Evolutionary conservation across 2,329 filamentous ascomycete genomes (phyloP).

Genomic region (Cercospora berteroae): DNA sequence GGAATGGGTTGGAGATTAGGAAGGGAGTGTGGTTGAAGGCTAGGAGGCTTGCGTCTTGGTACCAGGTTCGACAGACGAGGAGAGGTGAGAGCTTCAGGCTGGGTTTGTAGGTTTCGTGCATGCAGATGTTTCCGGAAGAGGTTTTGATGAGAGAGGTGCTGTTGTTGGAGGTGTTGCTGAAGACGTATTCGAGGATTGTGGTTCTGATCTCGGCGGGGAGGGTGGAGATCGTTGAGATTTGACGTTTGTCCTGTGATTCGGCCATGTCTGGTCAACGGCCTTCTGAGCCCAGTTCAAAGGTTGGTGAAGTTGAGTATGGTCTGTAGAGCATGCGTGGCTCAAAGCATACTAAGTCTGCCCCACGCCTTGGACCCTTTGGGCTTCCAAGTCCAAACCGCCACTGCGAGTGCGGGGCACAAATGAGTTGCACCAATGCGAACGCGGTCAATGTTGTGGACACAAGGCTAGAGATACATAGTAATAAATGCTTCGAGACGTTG

Average conservation of each 20-base stretch:
- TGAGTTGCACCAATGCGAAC: not conserved
- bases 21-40: constrained; percentile 41
- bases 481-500: not conserved
- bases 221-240: not conserved
- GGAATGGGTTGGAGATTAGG: constrained; percentile 37
- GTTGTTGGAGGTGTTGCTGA: constrained; percentile 19
- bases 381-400: not conserved
- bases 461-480: not conserved
- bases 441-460: too few relatives aligned
- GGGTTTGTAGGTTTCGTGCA: constrained; percentile 34
- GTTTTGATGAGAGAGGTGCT: constrained; percentile 21
- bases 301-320: not conserved
- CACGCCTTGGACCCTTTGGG: not conserved
- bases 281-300: not conserved
- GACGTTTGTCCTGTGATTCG: not conserved
- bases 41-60: constrained; percentile 37
- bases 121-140: constrained; percentile 22
- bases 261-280: not conserved
- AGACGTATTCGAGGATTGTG: constrained; percentile 37
- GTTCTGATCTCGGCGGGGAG: constrained; percentile 41
- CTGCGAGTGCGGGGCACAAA: not conserved
- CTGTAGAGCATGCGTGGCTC: not conserved
- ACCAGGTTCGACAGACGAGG: constrained; percentile 41
- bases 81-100: constrained; percentile 36
- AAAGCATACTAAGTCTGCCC: not conserved